phyloP scores from a whole-genome alignment of 2,329 filamentous ascomycete species.

The Claviceps cyperi region DNA sequence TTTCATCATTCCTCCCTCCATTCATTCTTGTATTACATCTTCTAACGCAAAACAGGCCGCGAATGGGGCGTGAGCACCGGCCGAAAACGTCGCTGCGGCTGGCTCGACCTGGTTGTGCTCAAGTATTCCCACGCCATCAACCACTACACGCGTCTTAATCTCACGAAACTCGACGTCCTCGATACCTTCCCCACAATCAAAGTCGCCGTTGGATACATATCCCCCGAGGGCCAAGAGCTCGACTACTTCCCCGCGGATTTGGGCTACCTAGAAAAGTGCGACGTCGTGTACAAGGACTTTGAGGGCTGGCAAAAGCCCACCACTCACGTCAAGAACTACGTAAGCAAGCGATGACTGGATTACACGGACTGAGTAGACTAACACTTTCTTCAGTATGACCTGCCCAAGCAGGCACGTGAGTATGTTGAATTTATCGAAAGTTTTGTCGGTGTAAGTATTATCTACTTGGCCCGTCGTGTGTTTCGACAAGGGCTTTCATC shows the following conservation, averaged over 20 bases:
- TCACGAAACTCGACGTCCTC: conserved; percentile 17
- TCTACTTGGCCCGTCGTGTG: not conserved
- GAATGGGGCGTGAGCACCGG: conserved; percentile 9
- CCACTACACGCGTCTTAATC: conserved; percentile 48
- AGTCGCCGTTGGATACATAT: not conserved
- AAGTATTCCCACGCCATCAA: conserved; percentile 50
- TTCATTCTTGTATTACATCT: not conserved
- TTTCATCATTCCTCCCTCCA: not conserved
- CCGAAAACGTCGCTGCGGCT: conserved; percentile 8
- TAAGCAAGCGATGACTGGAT: not conserved
- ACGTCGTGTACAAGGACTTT: conserved; percentile 54
- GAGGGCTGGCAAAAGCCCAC: conserved; percentile 56
- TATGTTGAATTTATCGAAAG: conserved; percentile 47
- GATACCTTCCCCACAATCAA: conserved; percentile 6
- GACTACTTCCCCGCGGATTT: conserved; percentile 50
- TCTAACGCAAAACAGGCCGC: not conserved
- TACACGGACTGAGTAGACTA: not conserved
- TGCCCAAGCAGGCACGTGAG: conserved; percentile 48
- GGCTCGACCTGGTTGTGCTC: conserved; percentile 47
- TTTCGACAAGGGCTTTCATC: not conserved
- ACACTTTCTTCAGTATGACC: conserved; percentile 25
- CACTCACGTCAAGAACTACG: conserved; percentile 41
- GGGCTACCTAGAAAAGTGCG: conserved; percentile 38
- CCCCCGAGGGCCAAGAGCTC: conserved; percentile 6
- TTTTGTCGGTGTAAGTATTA: not conserved